Evolutionary conservation across 148 eudicot species (phyloP).

Genomic region (Bassia scoparia): DNA sequence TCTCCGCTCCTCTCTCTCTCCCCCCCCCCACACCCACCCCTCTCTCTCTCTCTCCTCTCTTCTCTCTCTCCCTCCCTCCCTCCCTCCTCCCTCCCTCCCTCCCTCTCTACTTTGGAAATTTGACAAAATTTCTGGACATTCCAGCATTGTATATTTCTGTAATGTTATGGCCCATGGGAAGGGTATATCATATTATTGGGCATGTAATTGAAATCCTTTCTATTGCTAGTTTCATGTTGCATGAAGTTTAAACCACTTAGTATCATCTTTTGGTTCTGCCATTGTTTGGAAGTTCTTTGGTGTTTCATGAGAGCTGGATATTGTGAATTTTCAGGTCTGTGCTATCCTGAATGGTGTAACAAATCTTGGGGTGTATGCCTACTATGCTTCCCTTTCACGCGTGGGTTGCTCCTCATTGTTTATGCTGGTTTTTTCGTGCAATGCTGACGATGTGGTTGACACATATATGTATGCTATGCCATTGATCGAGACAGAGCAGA

Average conservation of each 20-base stretch:
- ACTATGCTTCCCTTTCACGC: slow-evolving; percentile 56
- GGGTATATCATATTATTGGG: no score
- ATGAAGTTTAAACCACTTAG: background rate
- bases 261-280: background rate
- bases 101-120: no score
- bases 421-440: slow-evolving; percentile 69
- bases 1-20: no score
- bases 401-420: slow-evolving; percentile 57
- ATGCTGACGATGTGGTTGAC: slow-evolving; percentile 71
- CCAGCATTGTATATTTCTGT: no score
- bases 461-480: slow-evolving; percentile 91
- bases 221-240: background rate
- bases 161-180: no score
- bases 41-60: no score
- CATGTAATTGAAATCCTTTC: no score
- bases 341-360: slow-evolving; percentile 53
- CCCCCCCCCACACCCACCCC: no score
- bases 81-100: no score
- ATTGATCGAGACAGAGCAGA: slow-evolving; percentile 76
- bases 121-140: no score
- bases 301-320: background rate
- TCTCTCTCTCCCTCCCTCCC: no score
- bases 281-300: no score
- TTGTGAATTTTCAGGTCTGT: slow-evolving; percentile 51
- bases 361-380: slow-evolving; percentile 59